Evolutionary conservation across 2,329 filamentous ascomycete genomes (phyloP), one percentile per base, ranked within the genome.

Genomic region (Ophiocordyceps unilateralis): DNA sequence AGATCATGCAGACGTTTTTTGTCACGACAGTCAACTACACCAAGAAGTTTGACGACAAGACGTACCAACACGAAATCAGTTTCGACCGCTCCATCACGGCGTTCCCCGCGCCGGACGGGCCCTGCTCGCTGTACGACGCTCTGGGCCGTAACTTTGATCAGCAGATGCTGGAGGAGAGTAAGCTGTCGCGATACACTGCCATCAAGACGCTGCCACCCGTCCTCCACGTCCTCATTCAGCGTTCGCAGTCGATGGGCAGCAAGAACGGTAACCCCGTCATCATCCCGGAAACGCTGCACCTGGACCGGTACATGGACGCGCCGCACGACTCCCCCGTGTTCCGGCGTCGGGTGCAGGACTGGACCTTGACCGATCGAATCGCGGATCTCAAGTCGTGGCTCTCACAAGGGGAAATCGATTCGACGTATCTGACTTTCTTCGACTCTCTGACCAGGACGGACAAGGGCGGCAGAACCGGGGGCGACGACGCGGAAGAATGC

Each of bases 171-270:
- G 77, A 78, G 26, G 72, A 81, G 21, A 76, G 76, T 45, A 74
- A 74, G 55, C 65, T 54, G 53, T 74, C 55, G 62, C 76, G 59
- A 45, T 89, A 81, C 57, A 78, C 78, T 7, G 80, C 83, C 1
- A 83, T 93, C 43, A 75, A 74, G 47, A 69, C 70, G n/a, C 66
- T 88, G 11, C 87, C 91, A 1, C 87, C 88, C 0, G 75, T 98
- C 26, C 66, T 96, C 17, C 88, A 95, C 53, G 78, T 98, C 39
- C 83, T 87, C 49, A 84, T 98, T 26, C 86, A 93, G 55, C 78
- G 91, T 5, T 80, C 83, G 4, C 78, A 81, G 46, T 85, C 78
- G 41, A 79, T 85, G 49, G 70, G 72, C 7, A 70, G 70, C 38
- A 93, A 93, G 55, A 86, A 87, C 23, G 77, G 76, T 43, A 78